These are phyloP conservation scores for Tuber umbilicatum DNA, from an alignment of 495 filamentous ascomycete species.

Conservation along the genomic window DNA sequence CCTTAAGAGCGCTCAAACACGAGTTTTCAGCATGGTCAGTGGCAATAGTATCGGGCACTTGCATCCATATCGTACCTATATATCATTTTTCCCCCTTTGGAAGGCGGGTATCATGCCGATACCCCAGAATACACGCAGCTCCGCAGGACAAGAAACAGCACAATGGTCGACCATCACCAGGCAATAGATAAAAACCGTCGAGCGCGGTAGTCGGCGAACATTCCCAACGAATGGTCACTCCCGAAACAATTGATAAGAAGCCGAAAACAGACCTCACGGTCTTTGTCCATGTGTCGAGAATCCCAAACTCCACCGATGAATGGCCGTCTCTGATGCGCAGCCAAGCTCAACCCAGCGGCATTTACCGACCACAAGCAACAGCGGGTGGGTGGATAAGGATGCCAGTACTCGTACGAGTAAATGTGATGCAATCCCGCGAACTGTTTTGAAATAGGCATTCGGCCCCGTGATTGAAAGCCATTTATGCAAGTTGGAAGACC, in stretches of 20 bases:
- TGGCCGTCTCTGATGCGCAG: not conserved
- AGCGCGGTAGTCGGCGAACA: not conserved
- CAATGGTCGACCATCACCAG: not conserved
- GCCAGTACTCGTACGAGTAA: too few species aligned
- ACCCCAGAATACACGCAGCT: not conserved
- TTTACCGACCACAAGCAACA: not conserved
- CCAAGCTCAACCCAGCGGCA: not conserved
- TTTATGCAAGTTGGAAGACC: not conserved
- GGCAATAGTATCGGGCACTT: not conserved
- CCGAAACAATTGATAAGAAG: not conserved
- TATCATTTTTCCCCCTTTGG: not conserved
- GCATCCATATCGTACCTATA: not conserved
- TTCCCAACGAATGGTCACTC: not conserved
- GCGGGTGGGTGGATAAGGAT: not conserved
- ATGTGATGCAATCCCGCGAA: not conserved
- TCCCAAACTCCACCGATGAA: not conserved
- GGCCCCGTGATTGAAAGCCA: not conserved
- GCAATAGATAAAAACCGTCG: not conserved
- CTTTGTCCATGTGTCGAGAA: not conserved
- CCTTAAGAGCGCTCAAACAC: not conserved
- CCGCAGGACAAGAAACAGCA: not conserved
- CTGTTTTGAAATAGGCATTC: not conserved
- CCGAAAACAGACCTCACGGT: not conserved
- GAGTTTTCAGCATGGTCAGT: not conserved
- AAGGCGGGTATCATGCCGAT: not conserved